Evolutionary conservation across 140 eudicot species (phyloP), one percentile per base, ranked within the genome.

Genomic region (Anethum foeniculum): DNA sequence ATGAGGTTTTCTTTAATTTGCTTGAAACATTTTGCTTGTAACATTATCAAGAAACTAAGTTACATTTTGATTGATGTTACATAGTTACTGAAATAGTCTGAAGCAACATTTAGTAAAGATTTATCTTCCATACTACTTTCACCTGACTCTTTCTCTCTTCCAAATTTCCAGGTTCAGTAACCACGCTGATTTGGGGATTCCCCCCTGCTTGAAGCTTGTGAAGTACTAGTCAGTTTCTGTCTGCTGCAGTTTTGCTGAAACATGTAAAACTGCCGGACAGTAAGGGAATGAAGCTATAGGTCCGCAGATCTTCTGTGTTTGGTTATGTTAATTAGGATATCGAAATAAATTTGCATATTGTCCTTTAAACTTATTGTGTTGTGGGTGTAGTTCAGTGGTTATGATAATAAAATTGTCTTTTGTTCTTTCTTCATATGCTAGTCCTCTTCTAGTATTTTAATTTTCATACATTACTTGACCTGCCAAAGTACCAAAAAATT

Each of bases 241-340:
- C 73, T 41, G 23, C 15, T 54, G 74, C 73, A 38, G 73, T 51
- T 77, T 51, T 77, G 36, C 80, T 60, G 73, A 69, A n/a, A 78
- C 8, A 78, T 25, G 41, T 39, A 38, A 14, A 58, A 58, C 54
- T 56, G 56, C 56, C 0, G 15, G 81, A 18, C 73, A 32, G 6
- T 0, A 18, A 36, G 74, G 81, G 81, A 78, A 78, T 78, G 81
- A 78, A 78, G 81, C 81, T 41, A 78, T 78, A 41, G 81, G 81
- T 78, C 81, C 81, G 81, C 74, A 78, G 38, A 78, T 58, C 25
- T 54, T 78, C 64, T 78, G 81, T 58, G 27, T 38, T 60, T 41
- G 7, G 27, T 60, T 38, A 23, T 51, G 7, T 49, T 58, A 19
- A 54, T 1, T 5, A 77, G 15, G 32, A 34, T 54, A 78, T 38